A percentile compares a stretch with the other conserved stretches of the same genome.
phyloP scores from a whole-genome alignment of 441 rosid species.

The Pelargonium myrrhifolium region DNA sequence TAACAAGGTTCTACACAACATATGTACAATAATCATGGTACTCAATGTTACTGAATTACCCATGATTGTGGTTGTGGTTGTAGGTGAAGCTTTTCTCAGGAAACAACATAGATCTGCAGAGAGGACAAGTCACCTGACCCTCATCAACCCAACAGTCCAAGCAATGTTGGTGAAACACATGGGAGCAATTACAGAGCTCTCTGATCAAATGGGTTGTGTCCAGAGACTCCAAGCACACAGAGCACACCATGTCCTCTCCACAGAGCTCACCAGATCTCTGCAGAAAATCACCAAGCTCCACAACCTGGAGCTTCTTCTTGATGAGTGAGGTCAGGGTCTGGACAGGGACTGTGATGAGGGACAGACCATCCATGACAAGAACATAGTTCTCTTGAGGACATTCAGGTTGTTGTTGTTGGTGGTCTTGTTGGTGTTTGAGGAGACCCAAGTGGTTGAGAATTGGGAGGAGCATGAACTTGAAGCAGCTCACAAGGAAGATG shows the following conservation, averaged over 20 bases:
- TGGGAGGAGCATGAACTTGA: not conserved
- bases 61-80: too few relatives aligned
- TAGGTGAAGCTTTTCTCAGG: not conserved
- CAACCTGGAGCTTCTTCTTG: not conserved
- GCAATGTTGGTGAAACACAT: not conserved
- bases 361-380: not conserved
- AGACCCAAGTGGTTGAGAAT: not conserved
- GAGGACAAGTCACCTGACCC: constrained; percentile 4
- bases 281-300: not conserved
- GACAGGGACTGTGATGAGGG: not conserved
- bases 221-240: not conserved
- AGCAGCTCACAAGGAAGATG: not conserved
- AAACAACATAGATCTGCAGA: constrained; percentile 2
- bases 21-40: too few relatives aligned
- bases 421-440: not conserved
- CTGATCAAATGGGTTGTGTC: not conserved
- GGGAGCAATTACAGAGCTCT: not conserved
- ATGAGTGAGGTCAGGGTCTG: not conserved
- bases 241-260: not conserved
- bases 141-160: not conserved
- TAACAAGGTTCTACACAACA: too few relatives aligned
- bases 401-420: not conserved
- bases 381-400: not conserved
- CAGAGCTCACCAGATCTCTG: not conserved
- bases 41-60: too few relatives aligned